A percentile compares a stretch with the other conserved stretches of the same genome.
Evolutionary conservation across 495 filamentous ascomycete species (phyloP).

Genomic region (Cercophora samala): DNA sequence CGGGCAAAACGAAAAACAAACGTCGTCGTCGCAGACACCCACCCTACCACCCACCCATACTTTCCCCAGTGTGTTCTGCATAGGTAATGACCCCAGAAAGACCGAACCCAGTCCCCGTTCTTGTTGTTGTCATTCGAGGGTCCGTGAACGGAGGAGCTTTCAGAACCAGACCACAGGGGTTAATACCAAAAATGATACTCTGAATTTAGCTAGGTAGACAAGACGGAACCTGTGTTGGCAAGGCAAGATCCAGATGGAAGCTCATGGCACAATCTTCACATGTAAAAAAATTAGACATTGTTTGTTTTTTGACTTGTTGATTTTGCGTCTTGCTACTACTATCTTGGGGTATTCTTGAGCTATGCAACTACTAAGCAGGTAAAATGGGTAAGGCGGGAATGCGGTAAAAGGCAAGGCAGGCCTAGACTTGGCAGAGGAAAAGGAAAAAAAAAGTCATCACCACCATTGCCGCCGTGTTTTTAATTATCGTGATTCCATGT

Average conservation of each 20-base stretch:
- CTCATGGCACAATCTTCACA: background rate
- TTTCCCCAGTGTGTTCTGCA: too few species aligned
- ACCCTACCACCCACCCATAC: too few species aligned
- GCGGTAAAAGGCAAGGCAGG: background rate
- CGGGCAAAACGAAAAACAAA: too few species aligned
- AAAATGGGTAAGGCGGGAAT: background rate
- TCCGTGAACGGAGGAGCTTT: too few species aligned
- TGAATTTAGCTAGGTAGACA: too few species aligned
- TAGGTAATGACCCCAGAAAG: too few species aligned
- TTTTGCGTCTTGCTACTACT: background rate
- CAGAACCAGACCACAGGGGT: too few species aligned
- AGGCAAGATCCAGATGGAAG: background rate
- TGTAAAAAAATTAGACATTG: background rate
- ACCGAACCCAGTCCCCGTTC: too few species aligned
- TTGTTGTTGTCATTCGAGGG: too few species aligned
- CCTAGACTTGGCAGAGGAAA: background rate
- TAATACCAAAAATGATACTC: too few species aligned
- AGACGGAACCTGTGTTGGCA: too few species aligned
- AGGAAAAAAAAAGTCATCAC: slow-evolving; percentile 1
- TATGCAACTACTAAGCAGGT: background rate
- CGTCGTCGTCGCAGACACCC: too few species aligned
- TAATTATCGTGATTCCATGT: background rate
- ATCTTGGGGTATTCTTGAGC: background rate
- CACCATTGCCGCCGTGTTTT: background rate
- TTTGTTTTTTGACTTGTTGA: background rate